Evolutionary conservation across 208 protist species (phyloP), one percentile per base, ranked within the genome.

Genomic region (Lotmaria passim): DNA sequence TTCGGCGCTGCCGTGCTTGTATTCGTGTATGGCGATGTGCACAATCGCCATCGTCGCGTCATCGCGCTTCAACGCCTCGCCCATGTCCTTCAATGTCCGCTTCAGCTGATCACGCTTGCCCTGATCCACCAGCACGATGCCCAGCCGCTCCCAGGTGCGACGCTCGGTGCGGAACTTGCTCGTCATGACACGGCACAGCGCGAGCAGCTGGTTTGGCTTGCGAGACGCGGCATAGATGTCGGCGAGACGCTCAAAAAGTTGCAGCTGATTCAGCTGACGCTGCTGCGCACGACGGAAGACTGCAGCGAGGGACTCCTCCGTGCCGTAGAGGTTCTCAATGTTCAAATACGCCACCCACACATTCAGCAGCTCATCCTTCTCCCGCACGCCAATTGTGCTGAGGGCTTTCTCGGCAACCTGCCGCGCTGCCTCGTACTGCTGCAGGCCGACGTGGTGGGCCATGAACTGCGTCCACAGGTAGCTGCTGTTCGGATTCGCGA

Each of bases 391-490:
- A 61, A 98, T 98, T 11, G 89, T 95, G 28, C 65, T 74, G 28
- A 98, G 80, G 21, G 95, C 95, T 80, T 91, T 95, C 69, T 98
- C 92, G 8, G 89, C 91, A 23, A 98, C 87, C 55, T 92, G 82
- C 8, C 93, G 84, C 17, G 95, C 95, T 51, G 95, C 83, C 64
- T 97, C 93, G 66, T 91, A 86, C 72, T 98, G 84, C 50, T 93
- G 85, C 53, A 95, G 65, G 5, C 68, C 67, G 3, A 98, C 80
- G 65, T 94, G 88, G 65, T 94, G 80, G 10, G 95, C 87, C 93
- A 98, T 98, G 83, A 95, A 98, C 75, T 97, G 93, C 51, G 86
- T 94, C 94, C 95, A 98, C 33, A 98, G 67, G 69, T 90, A 98
- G 68, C 88, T 96, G 80, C 83, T 96, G 78, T 97, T 96, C 15